Percentiles rank a stretch among this genome's conserved stretches.
These are phyloP conservation scores for Nevesoporus exiguus DNA, from an alignment of 768 basidiomycete species.

Conservation along the genomic window DNA sequence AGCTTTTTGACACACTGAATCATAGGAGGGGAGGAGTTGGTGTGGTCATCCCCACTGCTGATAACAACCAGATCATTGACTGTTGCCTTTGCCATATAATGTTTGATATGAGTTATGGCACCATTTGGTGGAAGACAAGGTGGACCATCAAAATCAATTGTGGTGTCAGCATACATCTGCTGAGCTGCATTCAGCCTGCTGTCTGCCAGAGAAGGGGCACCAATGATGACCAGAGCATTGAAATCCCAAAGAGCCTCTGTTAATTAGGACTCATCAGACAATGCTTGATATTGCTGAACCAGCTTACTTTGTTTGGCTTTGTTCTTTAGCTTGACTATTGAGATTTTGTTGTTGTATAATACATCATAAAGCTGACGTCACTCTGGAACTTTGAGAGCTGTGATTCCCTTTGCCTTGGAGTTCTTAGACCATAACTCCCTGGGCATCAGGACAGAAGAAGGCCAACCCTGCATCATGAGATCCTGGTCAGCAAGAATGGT, in stretches of 20 bases:
- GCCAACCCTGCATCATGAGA: constrained; percentile 5
- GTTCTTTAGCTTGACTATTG: background rate
- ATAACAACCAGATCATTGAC: no score
- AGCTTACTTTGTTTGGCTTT: background rate
- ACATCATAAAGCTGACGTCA: background rate
- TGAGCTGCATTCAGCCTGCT: no score
- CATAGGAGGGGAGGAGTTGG: no score
- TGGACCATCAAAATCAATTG: no score
- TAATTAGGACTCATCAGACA: background rate
- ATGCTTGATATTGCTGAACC: background rate
- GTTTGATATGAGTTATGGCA: no score
- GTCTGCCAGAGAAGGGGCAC: background rate
- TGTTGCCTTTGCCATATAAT: no score
- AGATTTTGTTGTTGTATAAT: constrained; percentile 1
- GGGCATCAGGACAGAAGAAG: background rate
- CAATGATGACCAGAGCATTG: background rate
- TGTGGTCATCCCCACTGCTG: no score
- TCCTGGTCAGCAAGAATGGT: constrained; percentile 1
- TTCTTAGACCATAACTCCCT: background rate
- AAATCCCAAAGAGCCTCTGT: constrained; percentile 1
- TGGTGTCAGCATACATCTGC: no score
- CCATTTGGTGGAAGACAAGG: no score
- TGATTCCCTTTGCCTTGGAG: constrained; percentile 1
- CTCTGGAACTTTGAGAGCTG: constrained; percentile 1
- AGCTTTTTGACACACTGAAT: no score